A percentile compares a stretch with the other conserved stretches of the same genome.
Conservation (phyloP, 371 early-diverging fungal genomes). For the Blastocladiella emersonii region DNA sequence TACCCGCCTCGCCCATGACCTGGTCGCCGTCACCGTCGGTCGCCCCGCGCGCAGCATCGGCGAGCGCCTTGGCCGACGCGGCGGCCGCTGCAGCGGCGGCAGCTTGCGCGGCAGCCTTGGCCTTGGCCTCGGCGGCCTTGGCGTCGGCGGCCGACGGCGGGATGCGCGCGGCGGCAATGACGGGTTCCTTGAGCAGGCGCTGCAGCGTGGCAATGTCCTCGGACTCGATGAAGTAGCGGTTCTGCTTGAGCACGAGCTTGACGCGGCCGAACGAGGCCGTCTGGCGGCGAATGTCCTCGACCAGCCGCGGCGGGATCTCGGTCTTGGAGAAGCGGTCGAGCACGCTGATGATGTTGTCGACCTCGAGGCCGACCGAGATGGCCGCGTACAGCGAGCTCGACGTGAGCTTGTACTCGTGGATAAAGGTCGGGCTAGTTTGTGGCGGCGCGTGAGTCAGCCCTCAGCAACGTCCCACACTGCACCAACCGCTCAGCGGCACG, state of each 20-base stretch:
- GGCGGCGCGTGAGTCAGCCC: too few relatives aligned
- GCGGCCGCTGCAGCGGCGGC: neutral
- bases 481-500: too few relatives aligned
- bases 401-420: constrained; percentile 98
- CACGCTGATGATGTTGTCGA: constrained; percentile 89
- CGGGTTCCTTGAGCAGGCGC: constrained; percentile 63
- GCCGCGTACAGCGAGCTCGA: constrained; percentile 98
- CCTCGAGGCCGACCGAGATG: constrained; percentile 95
- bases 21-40: neutral
- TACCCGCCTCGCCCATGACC: neutral
- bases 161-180: constrained; percentile 58
- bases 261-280: constrained; percentile 95
- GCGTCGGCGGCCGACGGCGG: constrained; percentile 2
- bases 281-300: constrained; percentile 75
- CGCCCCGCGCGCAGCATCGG: neutral
- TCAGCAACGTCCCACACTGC: too few relatives aligned
- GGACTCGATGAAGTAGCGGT: constrained; percentile 88
- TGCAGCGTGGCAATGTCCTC: constrained; percentile 74
- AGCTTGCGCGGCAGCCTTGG: neutral
- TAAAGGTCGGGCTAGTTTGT: constrained; percentile 74
- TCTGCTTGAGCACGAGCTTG: constrained; percentile 90
- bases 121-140: neutral
- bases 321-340: constrained; percentile 84
- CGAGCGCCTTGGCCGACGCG: too few relatives aligned
- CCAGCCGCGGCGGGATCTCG: constrained; percentile 64